Conservation (phyloP, 176 grass and related monocot genomes). For the Chloris gayana region DNA sequence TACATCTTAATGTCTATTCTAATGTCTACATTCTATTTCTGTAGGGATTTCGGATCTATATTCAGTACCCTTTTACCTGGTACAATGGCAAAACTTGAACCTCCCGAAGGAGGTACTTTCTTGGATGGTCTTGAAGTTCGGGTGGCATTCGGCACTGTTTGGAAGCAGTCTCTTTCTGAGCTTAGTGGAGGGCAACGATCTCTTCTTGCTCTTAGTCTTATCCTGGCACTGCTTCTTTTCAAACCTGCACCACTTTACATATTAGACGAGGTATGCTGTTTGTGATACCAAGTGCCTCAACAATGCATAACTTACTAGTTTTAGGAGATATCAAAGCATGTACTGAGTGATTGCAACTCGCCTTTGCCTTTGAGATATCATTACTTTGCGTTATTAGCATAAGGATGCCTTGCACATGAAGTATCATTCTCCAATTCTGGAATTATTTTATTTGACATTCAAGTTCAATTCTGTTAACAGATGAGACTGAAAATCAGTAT, state of each 20-base stretch:
- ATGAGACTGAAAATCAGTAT: background rate
- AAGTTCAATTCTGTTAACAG: background rate
- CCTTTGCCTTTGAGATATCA: too few relatives aligned
- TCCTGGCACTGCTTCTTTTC: constrained; percentile 93
- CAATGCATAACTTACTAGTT: background rate
- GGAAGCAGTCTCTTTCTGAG: constrained; percentile 98
- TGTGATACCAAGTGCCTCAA: constrained; percentile 29
- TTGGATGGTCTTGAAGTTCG: constrained; percentile 98
- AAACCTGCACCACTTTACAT: constrained; percentile 99
- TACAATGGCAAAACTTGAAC: constrained; percentile 97
- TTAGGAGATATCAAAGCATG: background rate
- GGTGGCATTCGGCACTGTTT: constrained; percentile 93
- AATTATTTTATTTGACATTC: constrained; percentile 9
- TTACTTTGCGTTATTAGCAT: constrained; percentile 14
- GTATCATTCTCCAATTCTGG: background rate
- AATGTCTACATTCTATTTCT: constrained; percentile 31
- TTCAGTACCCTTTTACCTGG: constrained; percentile 94
- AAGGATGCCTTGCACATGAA: background rate
- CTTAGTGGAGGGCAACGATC: constrained; percentile 96
- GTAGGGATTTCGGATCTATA: constrained; percentile 97
- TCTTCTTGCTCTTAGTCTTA: constrained; percentile 96
- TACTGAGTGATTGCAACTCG: too few relatives aligned
- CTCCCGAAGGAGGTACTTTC: constrained; percentile 86
- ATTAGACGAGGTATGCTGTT: constrained; percentile 80
- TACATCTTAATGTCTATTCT: constrained; percentile 1